Conservation (phyloP, 495 filamentous ascomycete species). For the Pseudevernia furfuracea region DNA sequence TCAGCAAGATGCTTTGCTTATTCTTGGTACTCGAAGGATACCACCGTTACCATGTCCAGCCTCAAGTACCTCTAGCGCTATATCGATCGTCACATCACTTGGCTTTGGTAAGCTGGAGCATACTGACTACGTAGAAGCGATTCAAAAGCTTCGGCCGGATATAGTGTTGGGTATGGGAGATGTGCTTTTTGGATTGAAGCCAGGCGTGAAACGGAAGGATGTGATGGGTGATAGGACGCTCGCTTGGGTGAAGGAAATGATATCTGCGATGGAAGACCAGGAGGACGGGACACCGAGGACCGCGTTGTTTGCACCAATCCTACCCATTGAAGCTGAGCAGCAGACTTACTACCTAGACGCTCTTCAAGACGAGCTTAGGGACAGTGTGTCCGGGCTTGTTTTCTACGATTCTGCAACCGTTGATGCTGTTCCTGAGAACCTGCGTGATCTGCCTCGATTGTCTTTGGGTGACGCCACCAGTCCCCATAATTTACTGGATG, state of each 20-base stretch:
- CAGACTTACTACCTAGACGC: conserved; percentile 71
- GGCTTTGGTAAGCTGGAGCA: conserved; percentile 67
- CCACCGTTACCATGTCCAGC: conserved; percentile 66
- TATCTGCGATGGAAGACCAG: conserved; percentile 32
- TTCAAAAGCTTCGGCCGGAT: conserved; percentile 62
- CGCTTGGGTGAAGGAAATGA: conserved; percentile 57
- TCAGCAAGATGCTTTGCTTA: conserved; percentile 47
- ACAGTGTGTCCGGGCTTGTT: conserved; percentile 65
- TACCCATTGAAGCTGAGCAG: conserved; percentile 59
- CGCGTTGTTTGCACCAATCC: conserved; percentile 68
- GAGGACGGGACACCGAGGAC: conserved; percentile 28
- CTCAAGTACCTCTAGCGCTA: conserved; percentile 61
- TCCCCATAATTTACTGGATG: conserved; percentile 68
- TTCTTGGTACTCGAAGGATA: conserved; percentile 73
- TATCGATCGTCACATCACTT: conserved; percentile 73
- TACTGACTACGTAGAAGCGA: conserved; percentile 56
- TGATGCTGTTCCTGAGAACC: conserved; percentile 49
- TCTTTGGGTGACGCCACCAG: conserved; percentile 57
- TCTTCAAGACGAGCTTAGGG: conserved; percentile 46
- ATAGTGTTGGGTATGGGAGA: conserved; percentile 74
- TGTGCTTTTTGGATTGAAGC: conserved; percentile 49
- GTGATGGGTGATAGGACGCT: conserved; percentile 85
- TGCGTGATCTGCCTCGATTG: conserved; percentile 60
- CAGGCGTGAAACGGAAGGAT: conserved; percentile 60
- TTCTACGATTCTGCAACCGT: conserved; percentile 71